Conservation (phyloP, 2,329 filamentous ascomycete species). For the Penicillium sp. region DNA sequence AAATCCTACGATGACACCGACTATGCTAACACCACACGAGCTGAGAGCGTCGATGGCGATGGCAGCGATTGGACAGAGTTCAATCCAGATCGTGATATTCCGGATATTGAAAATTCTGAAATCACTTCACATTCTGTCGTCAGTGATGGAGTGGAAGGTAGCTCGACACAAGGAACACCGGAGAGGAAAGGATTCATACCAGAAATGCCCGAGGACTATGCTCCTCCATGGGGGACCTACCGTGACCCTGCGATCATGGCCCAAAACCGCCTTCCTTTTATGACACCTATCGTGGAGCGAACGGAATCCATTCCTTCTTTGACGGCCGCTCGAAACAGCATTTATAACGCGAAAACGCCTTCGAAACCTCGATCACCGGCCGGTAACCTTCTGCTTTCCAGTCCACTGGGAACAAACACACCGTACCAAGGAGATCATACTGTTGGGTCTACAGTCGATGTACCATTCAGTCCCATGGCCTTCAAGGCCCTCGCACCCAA, state of each 20-base stretch:
- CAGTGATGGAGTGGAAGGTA: conserved; percentile 32
- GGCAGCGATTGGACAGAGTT: conserved; percentile 86
- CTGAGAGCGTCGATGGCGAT: conserved; percentile 54
- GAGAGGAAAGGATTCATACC: conserved; percentile 49
- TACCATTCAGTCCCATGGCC: conserved; percentile 39
- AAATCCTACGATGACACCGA: conserved; percentile 46
- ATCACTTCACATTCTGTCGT: conserved; percentile 22
- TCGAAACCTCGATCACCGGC: conserved; percentile 54
- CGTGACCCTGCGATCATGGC: conserved; percentile 76
- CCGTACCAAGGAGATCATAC: conserved; percentile 52
- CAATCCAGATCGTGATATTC: conserved; percentile 69
- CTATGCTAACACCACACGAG: conserved; percentile 42
- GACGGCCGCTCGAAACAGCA: conserved; percentile 58
- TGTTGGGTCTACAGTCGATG: conserved; percentile 31
- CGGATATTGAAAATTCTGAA: conserved; percentile 41
- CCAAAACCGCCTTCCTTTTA: conserved; percentile 91
- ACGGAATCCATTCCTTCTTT: conserved; percentile 76
- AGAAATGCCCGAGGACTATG: conserved; percentile 83
- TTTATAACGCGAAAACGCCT: conserved; percentile 71
- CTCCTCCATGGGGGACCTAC: conserved; percentile 75
- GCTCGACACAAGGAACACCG: conserved; percentile 38
- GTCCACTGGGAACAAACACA: conserved; percentile 68
- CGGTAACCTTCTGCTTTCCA: conserved; percentile 58
- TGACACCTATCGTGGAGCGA: conserved; percentile 96
- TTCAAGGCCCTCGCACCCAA: conserved; percentile 37